These are phyloP conservation scores for Phytopythium boreale DNA, from an alignment of 352 stramenopile genomes.

Conservation along the genomic window DNA sequence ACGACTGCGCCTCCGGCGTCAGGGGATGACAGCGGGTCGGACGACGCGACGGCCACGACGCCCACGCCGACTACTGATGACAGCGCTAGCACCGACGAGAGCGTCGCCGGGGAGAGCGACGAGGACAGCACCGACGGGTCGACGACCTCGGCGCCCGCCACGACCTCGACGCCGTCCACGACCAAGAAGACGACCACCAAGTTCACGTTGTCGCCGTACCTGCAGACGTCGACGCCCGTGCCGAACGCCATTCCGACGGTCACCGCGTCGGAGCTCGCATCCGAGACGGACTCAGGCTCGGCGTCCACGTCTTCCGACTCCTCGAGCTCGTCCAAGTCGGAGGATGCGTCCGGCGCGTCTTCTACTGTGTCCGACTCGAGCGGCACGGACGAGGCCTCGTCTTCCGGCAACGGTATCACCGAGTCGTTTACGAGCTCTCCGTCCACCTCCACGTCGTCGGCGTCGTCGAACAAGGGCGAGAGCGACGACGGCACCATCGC, in stretches of 20 bases:
- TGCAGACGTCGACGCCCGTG: constrained; percentile 27
- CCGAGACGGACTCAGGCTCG: neutral
- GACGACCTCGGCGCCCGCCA: constrained; percentile 3
- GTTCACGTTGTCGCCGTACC: constrained; percentile 32
- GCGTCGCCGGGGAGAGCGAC: constrained; percentile 4
- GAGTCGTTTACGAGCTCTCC: constrained; percentile 10
- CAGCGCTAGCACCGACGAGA: neutral
- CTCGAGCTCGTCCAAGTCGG: constrained; percentile 8
- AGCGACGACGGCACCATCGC: constrained; percentile 17
- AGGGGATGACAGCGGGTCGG: neutral
- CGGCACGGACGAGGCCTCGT: constrained; percentile 10
- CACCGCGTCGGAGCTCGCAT: constrained; percentile 6
- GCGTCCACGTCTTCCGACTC: constrained; percentile 11
- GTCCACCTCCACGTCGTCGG: constrained; percentile 13
- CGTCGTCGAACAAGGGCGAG: constrained; percentile 12
- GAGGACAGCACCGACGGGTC: constrained; percentile 11
- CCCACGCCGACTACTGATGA: neutral
- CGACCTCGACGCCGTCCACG: constrained; percentile 6
- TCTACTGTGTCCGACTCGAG: constrained; percentile 4
- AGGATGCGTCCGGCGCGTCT: constrained; percentile 3
- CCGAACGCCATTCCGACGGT: constrained; percentile 24
- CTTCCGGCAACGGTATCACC: constrained; percentile 4
- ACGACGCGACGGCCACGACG: neutral
- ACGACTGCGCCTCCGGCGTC: neutral
- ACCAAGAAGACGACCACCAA: constrained; percentile 19